Percentiles rank a stretch among this genome's conserved stretches.
Evolutionary conservation across 2,329 filamentous ascomycete species (phyloP).

Genomic region (Trichoderma gracile): DNA sequence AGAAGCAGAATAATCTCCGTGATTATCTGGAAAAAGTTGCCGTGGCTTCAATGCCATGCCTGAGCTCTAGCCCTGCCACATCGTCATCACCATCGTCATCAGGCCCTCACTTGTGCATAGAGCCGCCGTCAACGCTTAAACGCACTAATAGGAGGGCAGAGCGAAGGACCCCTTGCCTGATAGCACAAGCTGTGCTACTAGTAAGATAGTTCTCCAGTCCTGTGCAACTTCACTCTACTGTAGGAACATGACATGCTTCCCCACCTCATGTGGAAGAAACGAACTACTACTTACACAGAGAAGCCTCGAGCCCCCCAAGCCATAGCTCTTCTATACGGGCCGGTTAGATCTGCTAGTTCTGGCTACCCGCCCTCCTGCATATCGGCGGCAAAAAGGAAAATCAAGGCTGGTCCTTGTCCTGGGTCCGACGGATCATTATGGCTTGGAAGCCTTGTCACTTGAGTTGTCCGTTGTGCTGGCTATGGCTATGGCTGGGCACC

Average conservation of each 20-base stretch:
- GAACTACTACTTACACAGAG: background rate
- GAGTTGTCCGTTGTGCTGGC: background rate
- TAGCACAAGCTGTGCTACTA: background rate
- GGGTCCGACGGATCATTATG: constrained; percentile 19
- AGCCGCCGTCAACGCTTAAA: background rate
- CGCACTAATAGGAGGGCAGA: constrained; percentile 19
- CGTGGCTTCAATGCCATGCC: background rate
- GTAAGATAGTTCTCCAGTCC: too few relatives aligned
- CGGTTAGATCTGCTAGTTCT: constrained; percentile 22
- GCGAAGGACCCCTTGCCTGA: background rate
- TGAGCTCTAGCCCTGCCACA: background rate
- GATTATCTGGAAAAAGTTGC: background rate
- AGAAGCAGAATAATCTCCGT: background rate
- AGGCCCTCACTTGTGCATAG: background rate
- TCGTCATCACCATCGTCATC: background rate
- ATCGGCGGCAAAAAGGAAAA: constrained; percentile 19
- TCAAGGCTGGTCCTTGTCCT: background rate
- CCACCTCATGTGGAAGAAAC: background rate
- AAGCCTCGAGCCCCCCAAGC: background rate
- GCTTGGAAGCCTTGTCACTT: background rate
- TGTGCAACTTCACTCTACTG: too few relatives aligned
- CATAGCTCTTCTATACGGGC: constrained; percentile 1
- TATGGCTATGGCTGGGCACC: background rate
- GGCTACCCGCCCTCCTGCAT: constrained; percentile 22
- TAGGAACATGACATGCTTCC: background rate